Evolutionary conservation across 2,329 filamentous ascomycete genomes (phyloP), one percentile per base, ranked within the genome.

Genomic region (Rhynchosporium graminicola): DNA sequence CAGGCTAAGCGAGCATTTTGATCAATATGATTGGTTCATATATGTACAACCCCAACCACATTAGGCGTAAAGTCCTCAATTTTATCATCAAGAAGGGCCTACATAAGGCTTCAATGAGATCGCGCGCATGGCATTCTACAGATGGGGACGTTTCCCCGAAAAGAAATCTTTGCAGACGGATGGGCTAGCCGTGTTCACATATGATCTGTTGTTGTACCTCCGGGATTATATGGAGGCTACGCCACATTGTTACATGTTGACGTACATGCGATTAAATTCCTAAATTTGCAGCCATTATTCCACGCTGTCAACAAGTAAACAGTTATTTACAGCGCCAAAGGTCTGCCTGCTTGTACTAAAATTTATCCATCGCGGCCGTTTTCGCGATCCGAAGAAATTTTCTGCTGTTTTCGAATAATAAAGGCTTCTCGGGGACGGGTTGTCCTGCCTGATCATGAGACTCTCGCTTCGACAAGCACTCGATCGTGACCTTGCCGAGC

Each of bases 1-100:
- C 54, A 57, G 54, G 40, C 54, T 57, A 57, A 57, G 54, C 54
- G 54, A 57, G 42, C 26, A 46, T 46, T 42, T 20, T 26, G 20
- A n/a, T 20, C 2, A 10, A 43, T 45, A 4, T 46, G 40, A 46
- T 28, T 57, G 54, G 40, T 26, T 52, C 51, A 54, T 42, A 20
- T 10, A 4, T 12, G 20, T 29, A 13, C 36, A n/a, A 28, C 51
- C 51, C 26, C 36, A 8, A 42, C 40, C 51, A 54, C 40, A n/a
- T 3, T 28, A 20, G 36, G 9, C n/a, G 51, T 10, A 54, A 42
- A 42, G 26, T 54, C 51, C 26, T 33, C 36, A 54, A 40, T 42
- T 33, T 28, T 7, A 42, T 38, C 20, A 5, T 20, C n/a, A 42
- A 38, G 12, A 54, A 40, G 51, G 12, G 8, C 38, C 28, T 42